A percentile compares a stretch with the other conserved stretches of the same genome.
phyloP scores from a whole-genome alignment of 352 stramenopile genomes.

The Phytophthora hibernalis region DNA sequence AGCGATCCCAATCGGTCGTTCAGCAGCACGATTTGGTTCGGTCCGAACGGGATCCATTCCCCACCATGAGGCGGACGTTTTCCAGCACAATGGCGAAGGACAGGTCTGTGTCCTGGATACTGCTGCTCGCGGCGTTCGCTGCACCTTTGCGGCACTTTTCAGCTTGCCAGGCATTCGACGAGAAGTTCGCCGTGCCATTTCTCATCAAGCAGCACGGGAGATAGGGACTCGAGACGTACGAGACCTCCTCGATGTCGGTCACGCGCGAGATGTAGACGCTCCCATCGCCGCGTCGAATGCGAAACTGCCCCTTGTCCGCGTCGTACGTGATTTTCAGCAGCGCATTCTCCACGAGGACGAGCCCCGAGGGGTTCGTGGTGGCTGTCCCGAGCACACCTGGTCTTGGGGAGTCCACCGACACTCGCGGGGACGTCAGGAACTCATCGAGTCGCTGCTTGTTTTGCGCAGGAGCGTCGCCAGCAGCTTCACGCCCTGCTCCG shows the following conservation, averaged over 20 bases:
- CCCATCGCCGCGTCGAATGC: constrained; percentile 83
- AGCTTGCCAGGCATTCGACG: constrained; percentile 94
- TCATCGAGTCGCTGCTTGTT: constrained; percentile 69
- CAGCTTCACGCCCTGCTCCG: constrained; percentile 43
- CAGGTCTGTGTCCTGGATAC: constrained; percentile 93
- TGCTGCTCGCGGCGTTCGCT: constrained; percentile 49
- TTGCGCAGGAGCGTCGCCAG: constrained; percentile 45
- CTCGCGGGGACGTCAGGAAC: constrained; percentile 50
- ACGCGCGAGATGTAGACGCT: constrained; percentile 93
- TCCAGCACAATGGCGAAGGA: constrained; percentile 97
- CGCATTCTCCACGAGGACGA: constrained; percentile 92
- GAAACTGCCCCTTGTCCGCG: constrained; percentile 87
- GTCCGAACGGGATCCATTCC: constrained; percentile 98
- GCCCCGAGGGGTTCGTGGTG: constrained; percentile 44
- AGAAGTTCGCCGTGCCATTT: constrained; percentile 91
- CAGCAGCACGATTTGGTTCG: constrained; percentile 97
- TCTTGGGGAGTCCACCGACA: constrained; percentile 13
- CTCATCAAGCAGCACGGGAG: constrained; percentile 95
- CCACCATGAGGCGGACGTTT: constrained; percentile 96
- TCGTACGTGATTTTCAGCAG: constrained; percentile 94
- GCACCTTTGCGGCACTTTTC: constrained; percentile 86
- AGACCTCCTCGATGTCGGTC: constrained; percentile 97
- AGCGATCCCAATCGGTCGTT: constrained; percentile 97
- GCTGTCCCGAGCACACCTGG: neutral
- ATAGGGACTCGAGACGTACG: constrained; percentile 97